Percentiles rank a stretch among this genome's conserved stretches.
phyloP scores from a whole-genome alignment of 2,329 filamentous ascomycete genomes.

The Hymenoscyphus linearis region DNA sequence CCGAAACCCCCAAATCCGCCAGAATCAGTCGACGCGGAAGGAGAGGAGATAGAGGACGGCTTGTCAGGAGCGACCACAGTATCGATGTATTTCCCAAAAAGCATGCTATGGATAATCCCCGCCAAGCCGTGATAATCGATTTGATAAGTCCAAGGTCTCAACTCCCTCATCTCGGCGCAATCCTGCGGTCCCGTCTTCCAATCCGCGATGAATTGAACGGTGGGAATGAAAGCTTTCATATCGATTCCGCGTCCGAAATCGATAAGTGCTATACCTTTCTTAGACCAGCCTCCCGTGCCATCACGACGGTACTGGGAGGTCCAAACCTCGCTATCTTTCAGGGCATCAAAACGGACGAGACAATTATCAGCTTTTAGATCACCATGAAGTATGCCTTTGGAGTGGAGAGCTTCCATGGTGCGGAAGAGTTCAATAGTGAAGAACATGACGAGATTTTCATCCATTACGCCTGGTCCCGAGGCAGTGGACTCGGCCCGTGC shows the following conservation, averaged over 20 bases:
- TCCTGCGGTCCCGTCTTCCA: constrained; percentile 87
- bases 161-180: constrained; percentile 92
- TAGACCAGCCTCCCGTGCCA: constrained; percentile 72
- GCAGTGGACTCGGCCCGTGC: constrained; percentile 63
- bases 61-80: constrained; percentile 50
- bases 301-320: constrained; percentile 63
- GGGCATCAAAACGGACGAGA: constrained; percentile 71
- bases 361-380: constrained; percentile 97
- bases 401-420: constrained; percentile 81
- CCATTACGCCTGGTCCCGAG: constrained; percentile 61
- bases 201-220: constrained; percentile 87
- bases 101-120: constrained; percentile 77
- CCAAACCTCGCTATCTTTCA: constrained; percentile 43
- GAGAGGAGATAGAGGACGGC: neutral
- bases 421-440: constrained; percentile 88
- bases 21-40: neutral
- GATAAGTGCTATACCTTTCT: constrained; percentile 78
- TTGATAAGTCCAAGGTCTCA: constrained; percentile 94
- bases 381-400: constrained; percentile 76
- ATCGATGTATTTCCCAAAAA: constrained; percentile 95
- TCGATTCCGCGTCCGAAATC: constrained; percentile 95
- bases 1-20: neutral
- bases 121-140: constrained; percentile 94
- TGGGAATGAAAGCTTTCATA: constrained; percentile 73
- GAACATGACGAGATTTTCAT: constrained; percentile 91